Evolutionary conservation across 1,284 basidiomycete species (phyloP).

Genomic region (Ceraceosorus guamensis): DNA sequence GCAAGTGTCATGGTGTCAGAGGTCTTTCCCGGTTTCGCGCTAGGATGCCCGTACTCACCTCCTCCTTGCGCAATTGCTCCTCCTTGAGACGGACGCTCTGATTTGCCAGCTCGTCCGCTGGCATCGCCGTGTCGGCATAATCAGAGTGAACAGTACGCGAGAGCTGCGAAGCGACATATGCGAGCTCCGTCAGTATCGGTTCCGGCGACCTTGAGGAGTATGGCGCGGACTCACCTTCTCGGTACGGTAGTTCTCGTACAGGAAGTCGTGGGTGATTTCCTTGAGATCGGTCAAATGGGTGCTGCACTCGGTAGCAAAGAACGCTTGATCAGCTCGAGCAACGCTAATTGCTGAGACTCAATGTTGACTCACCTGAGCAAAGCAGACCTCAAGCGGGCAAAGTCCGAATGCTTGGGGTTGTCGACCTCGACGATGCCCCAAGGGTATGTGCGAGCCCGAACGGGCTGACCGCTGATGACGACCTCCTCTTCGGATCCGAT

Average conservation of each 20-base stretch:
- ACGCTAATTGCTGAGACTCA: background rate
- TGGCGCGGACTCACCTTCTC: constrained; percentile 64
- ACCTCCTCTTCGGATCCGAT: constrained; percentile 96
- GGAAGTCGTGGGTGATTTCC: constrained; percentile 83
- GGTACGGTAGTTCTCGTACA: constrained; percentile 86
- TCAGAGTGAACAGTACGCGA: constrained; percentile 84
- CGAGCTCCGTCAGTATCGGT: background rate
- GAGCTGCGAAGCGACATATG: constrained; percentile 50
- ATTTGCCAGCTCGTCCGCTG: constrained; percentile 84
- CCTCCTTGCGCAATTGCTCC: constrained; percentile 90
- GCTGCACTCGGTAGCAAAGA: constrained; percentile 50
- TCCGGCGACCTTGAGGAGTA: background rate
- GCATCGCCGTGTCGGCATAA: constrained; percentile 42
- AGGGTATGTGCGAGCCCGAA: constrained; percentile 86
- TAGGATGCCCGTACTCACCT: constrained; percentile 6
- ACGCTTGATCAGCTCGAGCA: background rate
- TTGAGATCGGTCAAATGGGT: constrained; percentile 89
- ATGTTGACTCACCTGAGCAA: constrained; percentile 60
- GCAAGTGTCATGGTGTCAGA: no score
- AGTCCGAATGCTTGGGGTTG: constrained; percentile 97
- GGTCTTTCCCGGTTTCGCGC: no score
- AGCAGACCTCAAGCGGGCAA: constrained; percentile 80
- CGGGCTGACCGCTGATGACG: constrained; percentile 79
- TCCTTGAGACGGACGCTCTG: constrained; percentile 96
- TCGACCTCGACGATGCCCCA: constrained; percentile 99